Evolutionary conservation across 495 filamentous ascomycete species (phyloP).

Genomic region (Haplographium delicatum): DNA sequence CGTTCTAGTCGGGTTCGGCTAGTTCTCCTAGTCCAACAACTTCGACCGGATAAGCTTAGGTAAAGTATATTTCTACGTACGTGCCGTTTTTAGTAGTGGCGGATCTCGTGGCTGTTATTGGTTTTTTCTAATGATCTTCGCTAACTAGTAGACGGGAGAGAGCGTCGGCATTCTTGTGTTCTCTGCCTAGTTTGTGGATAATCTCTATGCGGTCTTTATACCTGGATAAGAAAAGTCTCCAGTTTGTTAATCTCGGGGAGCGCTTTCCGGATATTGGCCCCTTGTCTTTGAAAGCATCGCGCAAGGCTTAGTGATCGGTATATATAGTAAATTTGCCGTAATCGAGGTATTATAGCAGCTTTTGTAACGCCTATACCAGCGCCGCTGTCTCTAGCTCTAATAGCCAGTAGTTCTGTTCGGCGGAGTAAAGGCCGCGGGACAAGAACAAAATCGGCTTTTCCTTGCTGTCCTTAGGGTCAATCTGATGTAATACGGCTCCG

Average conservation of each 20-base stretch:
- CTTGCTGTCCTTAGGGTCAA: background rate
- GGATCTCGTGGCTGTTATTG: too few relatives aligned
- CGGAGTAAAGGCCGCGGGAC: background rate
- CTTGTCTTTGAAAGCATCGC: background rate
- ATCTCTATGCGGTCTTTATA: background rate
- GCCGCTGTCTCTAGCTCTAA: background rate
- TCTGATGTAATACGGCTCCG: background rate
- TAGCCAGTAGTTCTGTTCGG: background rate
- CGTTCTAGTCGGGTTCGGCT: too few relatives aligned
- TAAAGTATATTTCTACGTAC: too few relatives aligned
- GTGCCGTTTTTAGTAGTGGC: too few relatives aligned
- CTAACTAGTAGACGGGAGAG: background rate
- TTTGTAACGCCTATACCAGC: background rate
- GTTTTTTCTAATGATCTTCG: too few relatives aligned
- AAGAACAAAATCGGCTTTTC: background rate
- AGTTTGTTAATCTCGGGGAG: background rate
- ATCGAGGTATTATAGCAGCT: background rate
- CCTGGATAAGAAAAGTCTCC: background rate
- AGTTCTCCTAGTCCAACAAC: too few relatives aligned
- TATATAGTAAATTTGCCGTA: background rate
- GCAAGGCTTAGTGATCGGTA: background rate
- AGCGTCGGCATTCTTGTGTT: background rate
- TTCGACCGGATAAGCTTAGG: too few relatives aligned
- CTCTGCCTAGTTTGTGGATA: background rate
- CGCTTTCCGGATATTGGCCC: background rate